Evolutionary conservation across 192 early-diverging fungal species (phyloP), one percentile per base, ranked within the genome.

Genomic region (Gaertneriomyces sp.): DNA sequence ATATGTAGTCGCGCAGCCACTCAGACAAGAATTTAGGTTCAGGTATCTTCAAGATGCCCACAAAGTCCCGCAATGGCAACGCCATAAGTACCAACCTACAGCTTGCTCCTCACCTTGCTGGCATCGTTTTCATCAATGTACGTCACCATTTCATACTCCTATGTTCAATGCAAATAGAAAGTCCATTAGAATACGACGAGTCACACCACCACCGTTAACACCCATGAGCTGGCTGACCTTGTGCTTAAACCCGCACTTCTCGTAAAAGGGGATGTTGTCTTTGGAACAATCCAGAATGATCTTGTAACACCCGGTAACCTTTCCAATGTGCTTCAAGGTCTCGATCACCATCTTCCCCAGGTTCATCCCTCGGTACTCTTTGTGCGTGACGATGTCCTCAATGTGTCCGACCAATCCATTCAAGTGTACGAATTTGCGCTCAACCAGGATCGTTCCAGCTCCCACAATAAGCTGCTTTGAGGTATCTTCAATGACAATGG

Each of bases 261-360:
- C 81, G 75, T 98, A 98, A 66, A 98, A 98, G 11, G 86, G 72
- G 25, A 92, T 87, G 74, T 98, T 98, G 38, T 88, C 78, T 44
- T 85, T 78, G 64, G 61, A 70, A 69, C 83, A 85, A 63, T 85
- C 83, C 57, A 85, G 74, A 76, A 43, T 58, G 56, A 57, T 78
- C 70, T 98, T 98, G 82, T 98, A 98, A 81, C 95, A 98, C 19
- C 90, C 92, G 20, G 87, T 77, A 41, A 62, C 69, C n/a, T 75
- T 70, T 7, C 86, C 90, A 41, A 96, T 81, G 63, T 89, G 73
- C 65, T 87, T 85, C 8, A 98, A 80, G 63, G 93, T 92, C 59
- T 96, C 92, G 61, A 98, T 93, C 9, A 98, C 78, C 77, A 84
- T 56, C 38, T 70, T 70, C 4, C 84, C 73, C 33, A 85, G 61